Conservation (phyloP, 106 monocot genomes). For the Phalaenopsis aphrodite region DNA sequence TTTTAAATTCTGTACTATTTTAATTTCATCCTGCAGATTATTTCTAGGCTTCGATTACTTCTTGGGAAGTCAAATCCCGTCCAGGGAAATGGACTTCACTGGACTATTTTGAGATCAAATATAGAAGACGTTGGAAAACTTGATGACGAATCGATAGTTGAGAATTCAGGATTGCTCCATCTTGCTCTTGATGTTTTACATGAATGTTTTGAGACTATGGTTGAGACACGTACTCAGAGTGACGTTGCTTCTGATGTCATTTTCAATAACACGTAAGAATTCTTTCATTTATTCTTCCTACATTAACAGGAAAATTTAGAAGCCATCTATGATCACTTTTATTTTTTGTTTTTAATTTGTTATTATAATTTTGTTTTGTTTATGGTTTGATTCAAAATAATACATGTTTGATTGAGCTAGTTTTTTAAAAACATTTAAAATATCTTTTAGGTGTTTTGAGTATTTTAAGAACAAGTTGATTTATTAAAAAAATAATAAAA, state of each 20-base stretch:
- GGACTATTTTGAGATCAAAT: slow-evolving; percentile 35
- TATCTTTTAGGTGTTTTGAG: no score
- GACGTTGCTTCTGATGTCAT: slow-evolving; percentile 51
- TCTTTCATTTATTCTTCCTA: neutral
- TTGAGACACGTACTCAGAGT: slow-evolving; percentile 41
- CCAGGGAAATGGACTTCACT: slow-evolving; percentile 25
- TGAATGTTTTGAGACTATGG: slow-evolving; percentile 54
- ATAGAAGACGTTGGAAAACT: slow-evolving; percentile 10
- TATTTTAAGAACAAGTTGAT: no score
- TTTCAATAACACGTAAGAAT: slow-evolving; percentile 50
- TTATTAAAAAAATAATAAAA: no score
- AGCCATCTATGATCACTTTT: no score
- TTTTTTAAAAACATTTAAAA: no score
- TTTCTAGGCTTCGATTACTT: slow-evolving; percentile 18
- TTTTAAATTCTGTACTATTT: neutral
- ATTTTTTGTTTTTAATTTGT: no score
- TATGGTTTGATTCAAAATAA: no score
- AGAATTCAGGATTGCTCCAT: slow-evolving; percentile 34
- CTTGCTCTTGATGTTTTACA: slow-evolving; percentile 53
- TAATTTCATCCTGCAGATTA: slow-evolving; percentile 29
- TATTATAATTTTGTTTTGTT: no score
- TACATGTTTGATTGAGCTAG: no score
- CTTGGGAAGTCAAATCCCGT: slow-evolving; percentile 35
- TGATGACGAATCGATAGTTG: slow-evolving; percentile 21
- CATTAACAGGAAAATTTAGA: neutral